A percentile compares a stretch with the other conserved stretches of the same genome.
Evolutionary conservation across 805 yeast genomes (phyloP).

Genomic region (Kazachstania viticola): DNA sequence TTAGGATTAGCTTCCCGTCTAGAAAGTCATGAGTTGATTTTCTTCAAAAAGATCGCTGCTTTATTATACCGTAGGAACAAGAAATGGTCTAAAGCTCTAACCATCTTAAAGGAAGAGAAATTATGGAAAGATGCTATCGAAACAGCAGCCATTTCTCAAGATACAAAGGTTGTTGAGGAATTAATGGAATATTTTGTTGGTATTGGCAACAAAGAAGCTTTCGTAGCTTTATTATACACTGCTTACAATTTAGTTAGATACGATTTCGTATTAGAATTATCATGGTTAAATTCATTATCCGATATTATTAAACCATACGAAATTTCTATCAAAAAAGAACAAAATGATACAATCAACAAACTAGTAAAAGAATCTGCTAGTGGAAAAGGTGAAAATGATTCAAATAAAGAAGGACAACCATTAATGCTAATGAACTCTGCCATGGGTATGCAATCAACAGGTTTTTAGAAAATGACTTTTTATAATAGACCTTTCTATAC

Average conservation of each 20-base stretch:
- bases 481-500: neutral
- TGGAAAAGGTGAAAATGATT: slow-evolving; percentile 40
- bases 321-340: slow-evolving; percentile 75
- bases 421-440: slow-evolving; percentile 76
- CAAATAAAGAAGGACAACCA: slow-evolving; percentile 48
- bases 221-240: slow-evolving; percentile 77
- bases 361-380: slow-evolving; percentile 64
- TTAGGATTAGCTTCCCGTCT: slow-evolving; percentile 85
- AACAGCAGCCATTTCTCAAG: slow-evolving; percentile 77
- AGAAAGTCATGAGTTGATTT: slow-evolving; percentile 81
- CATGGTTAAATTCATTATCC: slow-evolving; percentile 79
- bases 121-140: slow-evolving; percentile 90
- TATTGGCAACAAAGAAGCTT: slow-evolving; percentile 92
- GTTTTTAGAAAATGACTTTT: slow-evolving; percentile 38
- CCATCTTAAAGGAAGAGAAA: slow-evolving; percentile 81
- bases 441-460: slow-evolving; percentile 61
- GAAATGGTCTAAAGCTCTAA: slow-evolving; percentile 83
- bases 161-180: slow-evolving; percentile 77
- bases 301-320: slow-evolving; percentile 88
- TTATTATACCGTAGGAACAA: slow-evolving; percentile 86
- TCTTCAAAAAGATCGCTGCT: slow-evolving; percentile 95
- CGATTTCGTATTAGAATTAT: slow-evolving; percentile 77
- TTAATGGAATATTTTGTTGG: slow-evolving; percentile 85
- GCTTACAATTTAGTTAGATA: slow-evolving; percentile 71
- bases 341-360: slow-evolving; percentile 51